A percentile compares a stretch with the other conserved stretches of the same genome.
These are phyloP conservation scores for Martiniozyma abietophila DNA, from an alignment of 805 yeast genomes.

Conservation along the genomic window DNA sequence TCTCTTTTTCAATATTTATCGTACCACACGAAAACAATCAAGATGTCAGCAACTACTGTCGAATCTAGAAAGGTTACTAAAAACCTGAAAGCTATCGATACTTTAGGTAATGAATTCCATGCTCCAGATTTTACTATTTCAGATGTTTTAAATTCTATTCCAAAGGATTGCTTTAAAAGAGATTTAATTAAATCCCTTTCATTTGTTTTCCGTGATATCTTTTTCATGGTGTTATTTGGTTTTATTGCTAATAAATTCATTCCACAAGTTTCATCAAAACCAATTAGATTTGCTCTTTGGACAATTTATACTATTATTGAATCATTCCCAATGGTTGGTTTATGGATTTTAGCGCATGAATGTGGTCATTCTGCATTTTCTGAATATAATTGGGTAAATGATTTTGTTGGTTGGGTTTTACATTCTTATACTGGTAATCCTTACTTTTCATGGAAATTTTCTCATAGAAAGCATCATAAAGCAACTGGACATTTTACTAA, in stretches of 20 bases:
- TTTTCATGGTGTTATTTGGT: slow-evolving; percentile 34
- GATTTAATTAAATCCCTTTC: slow-evolving; percentile 38
- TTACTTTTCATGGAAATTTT: slow-evolving; percentile 53
- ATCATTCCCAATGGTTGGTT: slow-evolving; percentile 47
- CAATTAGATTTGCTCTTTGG: slow-evolving; percentile 31
- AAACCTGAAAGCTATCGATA: slow-evolving; percentile 33
- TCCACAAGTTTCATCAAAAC: slow-evolving; percentile 30
- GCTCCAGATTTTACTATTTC: slow-evolving; percentile 57
- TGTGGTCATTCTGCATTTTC: slow-evolving; percentile 59
- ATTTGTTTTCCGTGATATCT: slow-evolving; percentile 46
- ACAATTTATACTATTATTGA: slow-evolving; percentile 31
- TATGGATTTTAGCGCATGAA: slow-evolving; percentile 57
- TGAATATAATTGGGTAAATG: slow-evolving; percentile 43
- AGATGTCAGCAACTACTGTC: not conserved
- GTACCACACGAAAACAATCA: too few relatives aligned
- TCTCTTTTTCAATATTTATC: not conserved
- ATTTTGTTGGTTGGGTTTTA: slow-evolving; percentile 50
- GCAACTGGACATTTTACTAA: slow-evolving; percentile 52
- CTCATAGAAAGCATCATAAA: slow-evolving; percentile 55
- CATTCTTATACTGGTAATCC: slow-evolving; percentile 52
- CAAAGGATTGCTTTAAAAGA: slow-evolving; percentile 53
- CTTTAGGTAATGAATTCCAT: slow-evolving; percentile 43
- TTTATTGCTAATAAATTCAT: slow-evolving; percentile 34
- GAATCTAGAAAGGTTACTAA: slow-evolving; percentile 7
- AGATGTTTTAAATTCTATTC: slow-evolving; percentile 48